Percentiles rank a stretch among this genome's conserved stretches.
These are phyloP conservation scores for Striga asiatica DNA, from an alignment of 257 asterid genomes.

Conservation along the genomic window DNA sequence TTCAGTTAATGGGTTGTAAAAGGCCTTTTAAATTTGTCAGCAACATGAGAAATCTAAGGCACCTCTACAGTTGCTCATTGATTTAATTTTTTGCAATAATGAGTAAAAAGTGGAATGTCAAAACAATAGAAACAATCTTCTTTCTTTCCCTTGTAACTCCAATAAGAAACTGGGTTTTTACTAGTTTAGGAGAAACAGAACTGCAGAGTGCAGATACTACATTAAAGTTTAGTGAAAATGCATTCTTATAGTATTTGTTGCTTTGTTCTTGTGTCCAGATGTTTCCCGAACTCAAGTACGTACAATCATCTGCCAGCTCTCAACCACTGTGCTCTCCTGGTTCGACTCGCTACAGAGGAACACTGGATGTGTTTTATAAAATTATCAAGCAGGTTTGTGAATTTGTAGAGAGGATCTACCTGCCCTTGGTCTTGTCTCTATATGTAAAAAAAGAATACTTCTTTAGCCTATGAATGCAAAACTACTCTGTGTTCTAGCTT, in stretches of 20 bases:
- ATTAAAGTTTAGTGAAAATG: background rate
- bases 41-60: background rate
- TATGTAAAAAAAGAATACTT: background rate
- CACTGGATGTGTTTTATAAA: slow-evolving; percentile 64
- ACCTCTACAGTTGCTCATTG: too few relatives aligned
- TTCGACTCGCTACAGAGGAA: slow-evolving; percentile 57
- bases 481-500: background rate
- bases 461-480: background rate
- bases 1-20: background rate
- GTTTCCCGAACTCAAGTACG: slow-evolving; percentile 32
- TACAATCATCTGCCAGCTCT: slow-evolving; percentile 23
- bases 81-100: too few relatives aligned
- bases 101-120: background rate
- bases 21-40: background rate
- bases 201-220: background rate
- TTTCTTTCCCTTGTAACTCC: too few relatives aligned
- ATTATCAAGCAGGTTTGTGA: slow-evolving; percentile 61
- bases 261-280: slow-evolving; percentile 27
- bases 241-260: slow-evolving; percentile 10
- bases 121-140: background rate
- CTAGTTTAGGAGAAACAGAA: background rate
- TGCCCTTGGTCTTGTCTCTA: background rate
- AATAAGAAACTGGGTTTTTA: too few relatives aligned
- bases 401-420: slow-evolving; percentile 1
- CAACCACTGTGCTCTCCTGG: slow-evolving; percentile 39